A percentile compares a stretch with the other conserved stretches of the same genome.
Conservation (phyloP, 176 grass and related monocot species). For the Oryza brachyantha region DNA sequence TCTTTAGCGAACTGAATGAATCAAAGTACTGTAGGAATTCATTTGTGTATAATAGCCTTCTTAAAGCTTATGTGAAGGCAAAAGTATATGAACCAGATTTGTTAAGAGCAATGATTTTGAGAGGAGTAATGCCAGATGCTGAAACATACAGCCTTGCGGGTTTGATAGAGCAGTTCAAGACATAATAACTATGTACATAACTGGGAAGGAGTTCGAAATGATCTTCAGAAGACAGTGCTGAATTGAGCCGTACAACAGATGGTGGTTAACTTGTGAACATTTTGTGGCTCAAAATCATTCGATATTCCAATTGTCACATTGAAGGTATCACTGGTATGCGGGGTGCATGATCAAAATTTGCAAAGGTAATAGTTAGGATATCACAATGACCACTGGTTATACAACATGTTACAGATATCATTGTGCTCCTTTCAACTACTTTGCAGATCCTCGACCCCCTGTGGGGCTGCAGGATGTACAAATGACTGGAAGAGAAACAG, state of each 20-base stretch:
- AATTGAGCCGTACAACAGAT: constrained; percentile 1
- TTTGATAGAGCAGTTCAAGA: constrained; percentile 72
- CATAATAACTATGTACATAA: constrained; percentile 17
- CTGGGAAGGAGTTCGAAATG: not conserved
- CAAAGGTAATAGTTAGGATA: not conserved
- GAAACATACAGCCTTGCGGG: constrained; percentile 80
- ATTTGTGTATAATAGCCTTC: constrained; percentile 80
- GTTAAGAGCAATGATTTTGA: constrained; percentile 76
- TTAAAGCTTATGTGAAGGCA: constrained; percentile 82
- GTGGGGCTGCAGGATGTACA: too few relatives aligned
- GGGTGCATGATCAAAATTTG: not conserved
- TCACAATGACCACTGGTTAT: not conserved
- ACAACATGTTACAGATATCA: not conserved
- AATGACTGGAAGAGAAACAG: not conserved
- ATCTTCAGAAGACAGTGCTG: not conserved
- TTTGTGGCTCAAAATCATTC: not conserved
- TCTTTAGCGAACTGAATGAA: constrained; percentile 78
- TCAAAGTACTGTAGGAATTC: constrained; percentile 79
- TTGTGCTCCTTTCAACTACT: constrained; percentile 14
- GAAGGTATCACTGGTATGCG: not conserved
- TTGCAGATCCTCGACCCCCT: not conserved
- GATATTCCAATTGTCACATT: not conserved
- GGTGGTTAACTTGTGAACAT: not conserved
- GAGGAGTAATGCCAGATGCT: constrained; percentile 72
- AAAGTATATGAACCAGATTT: constrained; percentile 84